Conservation (phyloP, 1,284 basidiomycete species). For the Naganishia albida region DNA sequence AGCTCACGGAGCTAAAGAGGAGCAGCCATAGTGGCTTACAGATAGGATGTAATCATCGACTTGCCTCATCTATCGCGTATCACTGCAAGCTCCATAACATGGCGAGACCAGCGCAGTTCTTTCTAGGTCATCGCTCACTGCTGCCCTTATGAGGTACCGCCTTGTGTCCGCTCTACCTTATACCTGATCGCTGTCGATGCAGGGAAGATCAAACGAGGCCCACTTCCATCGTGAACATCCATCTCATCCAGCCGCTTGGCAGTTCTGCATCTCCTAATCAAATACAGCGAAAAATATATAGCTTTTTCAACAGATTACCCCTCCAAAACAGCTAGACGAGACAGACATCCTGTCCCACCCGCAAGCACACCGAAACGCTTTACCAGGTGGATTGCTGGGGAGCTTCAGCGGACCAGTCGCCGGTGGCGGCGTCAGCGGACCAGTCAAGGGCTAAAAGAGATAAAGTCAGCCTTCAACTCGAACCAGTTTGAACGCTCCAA, state of each 20-base stretch:
- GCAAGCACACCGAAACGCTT: slow-evolving; percentile 20
- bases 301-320: slow-evolving; percentile 28
- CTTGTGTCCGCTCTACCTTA: too few species aligned
- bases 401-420: slow-evolving; percentile 64
- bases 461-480: slow-evolving; percentile 8
- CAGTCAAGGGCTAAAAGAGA: slow-evolving; percentile 66
- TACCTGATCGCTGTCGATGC: too few species aligned
- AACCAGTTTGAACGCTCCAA: slow-evolving; percentile 38
- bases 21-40: too few species aligned
- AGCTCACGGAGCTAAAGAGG: too few species aligned
- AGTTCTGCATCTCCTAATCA: slow-evolving; percentile 25
- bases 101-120: too few species aligned
- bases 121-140: too few species aligned
- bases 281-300: slow-evolving; percentile 29
- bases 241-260: slow-evolving; percentile 25
- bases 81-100: too few species aligned
- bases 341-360: slow-evolving; percentile 22
- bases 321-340: slow-evolving; percentile 24
- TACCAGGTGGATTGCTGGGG: slow-evolving; percentile 44
- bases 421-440: slow-evolving; percentile 68
- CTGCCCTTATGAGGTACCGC: too few species aligned
- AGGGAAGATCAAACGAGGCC: too few species aligned
- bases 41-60: too few species aligned
- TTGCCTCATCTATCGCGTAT: too few species aligned
- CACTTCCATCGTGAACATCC: slow-evolving; percentile 20